A percentile compares a stretch with the other conserved stretches of the same genome.
Evolutionary conservation across 2,329 filamentous ascomycete genomes (phyloP).

Genomic region (Ceratocystis diversiconidia): DNA sequence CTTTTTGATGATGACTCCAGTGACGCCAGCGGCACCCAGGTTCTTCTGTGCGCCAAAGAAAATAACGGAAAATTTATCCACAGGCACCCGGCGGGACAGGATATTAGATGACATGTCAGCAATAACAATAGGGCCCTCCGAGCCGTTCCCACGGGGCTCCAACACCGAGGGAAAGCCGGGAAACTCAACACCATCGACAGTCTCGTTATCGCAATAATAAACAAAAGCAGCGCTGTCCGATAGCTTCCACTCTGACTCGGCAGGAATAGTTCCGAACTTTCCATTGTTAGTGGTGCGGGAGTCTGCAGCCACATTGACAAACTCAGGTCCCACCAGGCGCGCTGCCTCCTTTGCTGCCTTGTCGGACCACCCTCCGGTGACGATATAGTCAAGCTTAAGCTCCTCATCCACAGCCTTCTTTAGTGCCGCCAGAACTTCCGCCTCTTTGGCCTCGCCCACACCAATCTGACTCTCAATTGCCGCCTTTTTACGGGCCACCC

Average conservation of each 20-base stretch:
- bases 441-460: conserved; percentile 31
- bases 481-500: conserved; percentile 57
- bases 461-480: conserved; percentile 43
- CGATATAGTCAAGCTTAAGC: conserved; percentile 73
- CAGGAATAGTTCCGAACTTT: conserved; percentile 76
- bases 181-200: conserved; percentile 86
- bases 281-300: conserved; percentile 50
- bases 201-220: conserved; percentile 91
- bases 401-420: conserved; percentile 51
- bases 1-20: conserved; percentile 75
- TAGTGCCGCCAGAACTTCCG: conserved; percentile 36
- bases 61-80: conserved; percentile 66
- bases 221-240: conserved; percentile 57
- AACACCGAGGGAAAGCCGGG: conserved; percentile 54
- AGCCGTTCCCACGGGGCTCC: conserved; percentile 41
- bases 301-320: conserved; percentile 70
- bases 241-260: conserved; percentile 62
- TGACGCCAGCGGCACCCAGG: conserved; percentile 71
- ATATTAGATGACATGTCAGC: conserved; percentile 95
- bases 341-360: conserved; percentile 78
- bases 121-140: conserved; percentile 56
- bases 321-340: conserved; percentile 59
- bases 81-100: conserved; percentile 61
- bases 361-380: conserved; percentile 77
- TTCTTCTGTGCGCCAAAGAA: conserved; percentile 97